Conservation (phyloP, 495 filamentous ascomycete species). For the Penicillium waksmanii region DNA sequence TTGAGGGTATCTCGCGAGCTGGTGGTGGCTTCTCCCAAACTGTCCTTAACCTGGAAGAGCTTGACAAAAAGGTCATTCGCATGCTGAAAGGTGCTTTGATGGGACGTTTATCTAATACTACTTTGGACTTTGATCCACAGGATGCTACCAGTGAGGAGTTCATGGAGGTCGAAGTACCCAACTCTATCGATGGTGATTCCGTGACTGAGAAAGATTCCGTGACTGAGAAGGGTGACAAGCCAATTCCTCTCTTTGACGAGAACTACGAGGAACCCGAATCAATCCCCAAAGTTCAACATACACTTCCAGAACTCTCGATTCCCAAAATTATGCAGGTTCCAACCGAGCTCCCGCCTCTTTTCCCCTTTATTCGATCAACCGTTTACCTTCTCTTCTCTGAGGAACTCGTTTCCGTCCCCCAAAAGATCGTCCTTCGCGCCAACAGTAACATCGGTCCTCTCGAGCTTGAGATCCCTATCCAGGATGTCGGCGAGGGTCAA, state of each 20-base stretch:
- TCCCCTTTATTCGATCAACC: slow-evolving; percentile 15
- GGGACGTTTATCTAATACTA: slow-evolving; percentile 10
- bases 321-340: slow-evolving; percentile 11
- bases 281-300: not conserved
- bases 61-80: slow-evolving; percentile 11
- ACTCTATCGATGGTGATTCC: not conserved
- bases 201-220: no score
- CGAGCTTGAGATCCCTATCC: slow-evolving; percentile 11
- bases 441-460: slow-evolving; percentile 10
- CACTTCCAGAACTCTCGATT: slow-evolving; percentile 6
- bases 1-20: slow-evolving; percentile 16
- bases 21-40: slow-evolving; percentile 19
- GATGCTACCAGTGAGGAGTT: slow-evolving; percentile 8
- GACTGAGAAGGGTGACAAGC: not conserved
- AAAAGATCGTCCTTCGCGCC: slow-evolving; percentile 13
- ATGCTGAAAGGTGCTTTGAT: slow-evolving; percentile 22
- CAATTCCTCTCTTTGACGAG: slow-evolving; percentile 7
- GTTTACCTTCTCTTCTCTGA: slow-evolving; percentile 12
- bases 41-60: slow-evolving; percentile 12
- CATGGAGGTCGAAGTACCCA: not conserved
- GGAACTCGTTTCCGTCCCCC: not conserved
- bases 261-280: not conserved
- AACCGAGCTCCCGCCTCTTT: slow-evolving; percentile 11
- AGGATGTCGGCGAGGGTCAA: slow-evolving; percentile 10
- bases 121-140: slow-evolving; percentile 9